Evolutionary conservation across 495 filamentous ascomycete genomes (phyloP).

Genomic region (Aspergillus olivimuriae): DNA sequence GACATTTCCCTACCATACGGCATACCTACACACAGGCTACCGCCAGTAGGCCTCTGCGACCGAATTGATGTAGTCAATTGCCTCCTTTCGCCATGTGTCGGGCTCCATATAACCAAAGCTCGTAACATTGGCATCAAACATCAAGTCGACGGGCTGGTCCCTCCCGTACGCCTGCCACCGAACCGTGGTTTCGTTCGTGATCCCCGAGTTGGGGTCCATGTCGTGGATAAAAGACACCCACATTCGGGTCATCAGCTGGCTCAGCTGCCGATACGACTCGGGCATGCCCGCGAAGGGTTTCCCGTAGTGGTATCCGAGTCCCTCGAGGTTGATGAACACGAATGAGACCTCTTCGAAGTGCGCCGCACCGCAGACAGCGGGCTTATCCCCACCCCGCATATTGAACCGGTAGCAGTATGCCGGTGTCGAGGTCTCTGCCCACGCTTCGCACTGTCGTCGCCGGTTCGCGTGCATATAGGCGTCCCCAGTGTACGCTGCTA

Average conservation of each 20-base stretch:
- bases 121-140: slow-evolving; percentile 39
- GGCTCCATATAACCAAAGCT: slow-evolving; percentile 38
- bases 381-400: slow-evolving; percentile 33
- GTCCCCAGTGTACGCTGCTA: slow-evolving; percentile 49
- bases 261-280: slow-evolving; percentile 39
- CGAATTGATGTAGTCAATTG: slow-evolving; percentile 33
- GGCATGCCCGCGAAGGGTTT: slow-evolving; percentile 42
- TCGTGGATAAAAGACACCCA: slow-evolving; percentile 52
- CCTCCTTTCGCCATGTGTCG: slow-evolving; percentile 42
- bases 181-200: slow-evolving; percentile 11
- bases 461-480: slow-evolving; percentile 49
- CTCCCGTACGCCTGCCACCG: slow-evolving; percentile 41
- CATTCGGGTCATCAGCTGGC: slow-evolving; percentile 45
- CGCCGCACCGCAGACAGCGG: slow-evolving; percentile 34
- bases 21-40: background rate
- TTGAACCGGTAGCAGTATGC: slow-evolving; percentile 63
- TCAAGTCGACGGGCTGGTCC: slow-evolving; percentile 34
- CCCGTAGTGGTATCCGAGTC: slow-evolving; percentile 43
- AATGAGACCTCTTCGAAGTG: slow-evolving; percentile 58
- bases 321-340: slow-evolving; percentile 52
- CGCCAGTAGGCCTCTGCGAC: slow-evolving; percentile 22
- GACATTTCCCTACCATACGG: background rate
- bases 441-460: slow-evolving; percentile 48
- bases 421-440: slow-evolving; percentile 34
- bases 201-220: slow-evolving; percentile 40